A percentile compares a stretch with the other conserved stretches of the same genome.
These are phyloP conservation scores for Chenopodium quinoa DNA, from an alignment of 148 eudicot species.

Conservation along the genomic window DNA sequence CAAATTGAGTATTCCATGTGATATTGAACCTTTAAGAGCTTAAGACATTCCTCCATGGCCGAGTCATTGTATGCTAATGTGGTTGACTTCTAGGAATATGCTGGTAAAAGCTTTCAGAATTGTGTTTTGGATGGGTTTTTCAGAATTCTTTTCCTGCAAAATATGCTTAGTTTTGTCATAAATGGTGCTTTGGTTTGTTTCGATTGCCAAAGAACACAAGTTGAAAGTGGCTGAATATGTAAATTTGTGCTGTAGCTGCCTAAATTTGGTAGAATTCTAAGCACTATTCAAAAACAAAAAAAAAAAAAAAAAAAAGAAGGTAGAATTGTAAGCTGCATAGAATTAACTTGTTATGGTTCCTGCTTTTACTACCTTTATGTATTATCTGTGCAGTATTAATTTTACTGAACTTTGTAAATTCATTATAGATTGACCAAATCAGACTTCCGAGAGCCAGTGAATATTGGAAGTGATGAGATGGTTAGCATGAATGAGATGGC, in stretches of 20 bases:
- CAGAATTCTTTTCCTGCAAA: background rate
- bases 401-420: background rate
- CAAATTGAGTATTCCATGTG: background rate
- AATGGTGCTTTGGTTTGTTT: background rate
- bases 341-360: background rate
- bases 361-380: background rate
- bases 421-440: conserved; percentile 74
- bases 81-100: background rate
- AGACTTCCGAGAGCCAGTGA: conserved; percentile 87
- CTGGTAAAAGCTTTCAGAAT: background rate
- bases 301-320: too few species aligned
- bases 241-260: background rate
- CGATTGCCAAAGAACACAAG: background rate
- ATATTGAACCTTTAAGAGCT: background rate
- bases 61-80: background rate
- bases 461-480: conserved; percentile 97
- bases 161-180: background rate
- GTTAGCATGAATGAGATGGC: conserved; percentile 99
- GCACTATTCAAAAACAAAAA: too few species aligned
- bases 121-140: background rate
- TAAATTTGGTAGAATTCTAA: background rate
- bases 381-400: too few species aligned
- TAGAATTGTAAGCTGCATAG: background rate
- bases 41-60: background rate
- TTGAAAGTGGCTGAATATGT: background rate